Percentiles rank a stretch among this genome's conserved stretches.
Evolutionary conservation across 2,329 filamentous ascomycete species (phyloP).

Genomic region (Aspergillus fijiensis): DNA sequence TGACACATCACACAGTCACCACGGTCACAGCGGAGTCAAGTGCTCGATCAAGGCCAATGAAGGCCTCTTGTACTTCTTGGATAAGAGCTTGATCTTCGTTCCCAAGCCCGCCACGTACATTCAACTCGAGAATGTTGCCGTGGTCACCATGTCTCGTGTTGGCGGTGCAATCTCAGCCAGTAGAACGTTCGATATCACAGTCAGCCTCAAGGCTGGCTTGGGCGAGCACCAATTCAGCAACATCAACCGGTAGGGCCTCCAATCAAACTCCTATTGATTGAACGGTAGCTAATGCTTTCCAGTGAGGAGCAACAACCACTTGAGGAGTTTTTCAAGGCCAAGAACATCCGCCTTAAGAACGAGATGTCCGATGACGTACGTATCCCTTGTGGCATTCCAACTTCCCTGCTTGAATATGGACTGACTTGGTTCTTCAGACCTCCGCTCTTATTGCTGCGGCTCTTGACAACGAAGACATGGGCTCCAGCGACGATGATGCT

Average conservation of each 20-base stretch:
- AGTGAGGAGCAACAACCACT: constrained; percentile 90
- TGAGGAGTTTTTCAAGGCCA: constrained; percentile 97
- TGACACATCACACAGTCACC: constrained; percentile 58
- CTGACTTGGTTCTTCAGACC: constrained; percentile 42
- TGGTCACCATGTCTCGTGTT: constrained; percentile 92
- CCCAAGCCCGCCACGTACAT: constrained; percentile 98
- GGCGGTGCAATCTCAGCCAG: constrained; percentile 90
- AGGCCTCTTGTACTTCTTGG: constrained; percentile 92
- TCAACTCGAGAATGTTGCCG: constrained; percentile 86
- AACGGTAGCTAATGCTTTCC: constrained; percentile 22
- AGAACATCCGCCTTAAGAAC: constrained; percentile 94
- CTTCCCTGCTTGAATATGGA: neutral
- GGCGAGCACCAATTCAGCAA: constrained; percentile 97
- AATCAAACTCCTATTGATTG: constrained; percentile 1
- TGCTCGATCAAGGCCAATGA: constrained; percentile 99
- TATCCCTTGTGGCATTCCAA: constrained; percentile 14
- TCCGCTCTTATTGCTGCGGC: constrained; percentile 71
- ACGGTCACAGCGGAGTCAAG: constrained; percentile 92
- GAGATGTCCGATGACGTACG: constrained; percentile 95
- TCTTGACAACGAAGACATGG: constrained; percentile 76
- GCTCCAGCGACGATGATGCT: constrained; percentile 79
- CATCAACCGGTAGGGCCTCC: constrained; percentile 70
- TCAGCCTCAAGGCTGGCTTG: constrained; percentile 81
- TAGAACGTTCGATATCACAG: constrained; percentile 95
- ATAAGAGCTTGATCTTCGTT: constrained; percentile 99